Conservation (phyloP, 768 basidiomycete genomes). For the Mycena capillaripes region DNA sequence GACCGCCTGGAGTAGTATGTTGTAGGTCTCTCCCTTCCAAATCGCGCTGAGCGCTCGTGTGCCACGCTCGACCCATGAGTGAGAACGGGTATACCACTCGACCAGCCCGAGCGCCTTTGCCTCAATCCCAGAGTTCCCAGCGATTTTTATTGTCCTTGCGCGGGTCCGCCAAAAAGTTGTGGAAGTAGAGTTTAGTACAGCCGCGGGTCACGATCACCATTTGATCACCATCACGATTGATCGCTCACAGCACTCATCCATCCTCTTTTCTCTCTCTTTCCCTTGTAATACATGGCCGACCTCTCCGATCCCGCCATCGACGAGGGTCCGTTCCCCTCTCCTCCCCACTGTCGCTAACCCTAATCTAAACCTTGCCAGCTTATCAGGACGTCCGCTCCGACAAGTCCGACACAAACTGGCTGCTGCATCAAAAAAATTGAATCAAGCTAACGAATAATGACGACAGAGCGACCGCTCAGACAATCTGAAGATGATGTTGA, state of each 20-base stretch:
- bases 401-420: constrained; percentile 91
- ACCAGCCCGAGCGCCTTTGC: no score
- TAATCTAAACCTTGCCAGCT: constrained; percentile 60
- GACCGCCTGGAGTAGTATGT: no score
- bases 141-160: no score
- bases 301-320: constrained; percentile 79
- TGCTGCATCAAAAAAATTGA: constrained; percentile 79
- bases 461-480: constrained; percentile 81
- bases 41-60: no score
- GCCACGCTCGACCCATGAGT: no score
- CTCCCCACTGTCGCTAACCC: constrained; percentile 39
- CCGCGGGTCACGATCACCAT: neutral
- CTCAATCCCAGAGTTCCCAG: no score
- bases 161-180: no score
- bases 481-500: constrained; percentile 82
- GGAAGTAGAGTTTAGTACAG: neutral
- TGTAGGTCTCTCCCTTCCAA: no score
- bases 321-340: constrained; percentile 65
- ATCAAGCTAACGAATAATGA: no score
- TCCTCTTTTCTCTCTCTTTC: neutral
- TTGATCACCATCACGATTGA: constrained; percentile 39
- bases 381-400: constrained; percentile 90
- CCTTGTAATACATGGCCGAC: constrained; percentile 55
- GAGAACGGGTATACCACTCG: no score
- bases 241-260: neutral